Percentiles rank a stretch among this genome's conserved stretches.
These are phyloP conservation scores for Pezicula radicicola DNA, from an alignment of 2,329 filamentous ascomycete genomes.

Conservation along the genomic window DNA sequence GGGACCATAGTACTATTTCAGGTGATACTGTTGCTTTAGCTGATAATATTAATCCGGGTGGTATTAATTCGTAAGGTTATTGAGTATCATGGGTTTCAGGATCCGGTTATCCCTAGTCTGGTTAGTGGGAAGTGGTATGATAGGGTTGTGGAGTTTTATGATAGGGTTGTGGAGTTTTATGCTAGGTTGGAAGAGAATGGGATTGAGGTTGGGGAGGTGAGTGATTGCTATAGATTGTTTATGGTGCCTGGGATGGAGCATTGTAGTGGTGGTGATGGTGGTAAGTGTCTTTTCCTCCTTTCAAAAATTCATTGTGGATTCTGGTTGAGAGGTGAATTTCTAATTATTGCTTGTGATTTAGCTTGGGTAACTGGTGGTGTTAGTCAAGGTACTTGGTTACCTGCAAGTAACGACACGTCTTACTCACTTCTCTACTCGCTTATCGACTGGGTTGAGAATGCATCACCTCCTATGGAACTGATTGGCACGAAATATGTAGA, in stretches of 20 bases:
- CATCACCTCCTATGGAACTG: constrained; percentile 36
- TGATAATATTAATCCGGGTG: constrained; percentile 9
- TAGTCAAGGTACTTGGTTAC: neutral
- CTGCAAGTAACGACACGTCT: neutral
- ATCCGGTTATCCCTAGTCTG: constrained; percentile 28
- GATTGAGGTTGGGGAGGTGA: constrained; percentile 4
- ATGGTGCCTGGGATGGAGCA: constrained; percentile 47
- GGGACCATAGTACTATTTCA: constrained; percentile 33
- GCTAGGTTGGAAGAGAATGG: neutral
- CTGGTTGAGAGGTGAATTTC: neutral
- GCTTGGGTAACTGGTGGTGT: neutral
- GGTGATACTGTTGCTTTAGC: constrained; percentile 31
- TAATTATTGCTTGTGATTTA: neutral
- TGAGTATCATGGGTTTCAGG: constrained; percentile 13
- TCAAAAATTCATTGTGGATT: neutral
- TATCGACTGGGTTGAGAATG: constrained; percentile 39
- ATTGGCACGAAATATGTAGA: constrained; percentile 42
- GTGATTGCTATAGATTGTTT: constrained; percentile 44
- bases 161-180: neutral
- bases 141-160: neutral
- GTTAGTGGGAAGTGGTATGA: constrained; percentile 32
- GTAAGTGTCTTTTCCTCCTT: neutral
- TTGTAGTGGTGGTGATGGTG: constrained; percentile 36
- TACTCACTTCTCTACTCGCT: neutral
- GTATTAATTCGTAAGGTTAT: constrained; percentile 13